A percentile compares a stretch with the other conserved stretches of the same genome.
Evolutionary conservation across 2,329 filamentous ascomycete genomes (phyloP).

Genomic region (Botrytis squamosa): DNA sequence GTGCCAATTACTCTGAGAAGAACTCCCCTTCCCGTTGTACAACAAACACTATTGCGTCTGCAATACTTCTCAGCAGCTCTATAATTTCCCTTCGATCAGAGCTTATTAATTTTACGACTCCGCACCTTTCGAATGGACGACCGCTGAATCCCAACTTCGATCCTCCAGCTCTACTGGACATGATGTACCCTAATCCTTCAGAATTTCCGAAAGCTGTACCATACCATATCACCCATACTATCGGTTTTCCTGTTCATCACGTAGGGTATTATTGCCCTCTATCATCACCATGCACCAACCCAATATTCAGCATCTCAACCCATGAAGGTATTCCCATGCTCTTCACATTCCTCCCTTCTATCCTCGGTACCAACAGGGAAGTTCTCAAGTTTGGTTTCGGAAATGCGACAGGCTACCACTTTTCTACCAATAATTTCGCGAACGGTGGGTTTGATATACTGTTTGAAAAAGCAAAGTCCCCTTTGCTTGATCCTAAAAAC

Average conservation of each 20-base stretch:
- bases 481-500: neutral
- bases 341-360: slow-evolving; percentile 1
- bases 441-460: slow-evolving; percentile 8
- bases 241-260: neutral
- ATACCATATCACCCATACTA: neutral
- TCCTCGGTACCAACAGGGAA: neutral
- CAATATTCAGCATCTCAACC: neutral
- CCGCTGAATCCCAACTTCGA: neutral
- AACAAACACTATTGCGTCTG: neutral
- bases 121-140: neutral
- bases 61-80: neutral
- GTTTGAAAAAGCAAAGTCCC: neutral
- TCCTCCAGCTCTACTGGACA: neutral
- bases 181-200: neutral
- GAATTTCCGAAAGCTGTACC: neutral
- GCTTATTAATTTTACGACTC: neutral
- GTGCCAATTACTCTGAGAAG: neutral
- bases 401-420: neutral
- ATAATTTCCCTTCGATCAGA: neutral
- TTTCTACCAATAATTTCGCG: neutral
- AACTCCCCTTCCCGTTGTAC: neutral
- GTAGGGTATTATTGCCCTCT: neutral
- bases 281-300: neutral
- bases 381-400: neutral
- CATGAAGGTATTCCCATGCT: neutral